phyloP scores from a whole-genome alignment of 2,329 filamentous ascomycete species.

The Lasiodiplodia sp. region DNA sequence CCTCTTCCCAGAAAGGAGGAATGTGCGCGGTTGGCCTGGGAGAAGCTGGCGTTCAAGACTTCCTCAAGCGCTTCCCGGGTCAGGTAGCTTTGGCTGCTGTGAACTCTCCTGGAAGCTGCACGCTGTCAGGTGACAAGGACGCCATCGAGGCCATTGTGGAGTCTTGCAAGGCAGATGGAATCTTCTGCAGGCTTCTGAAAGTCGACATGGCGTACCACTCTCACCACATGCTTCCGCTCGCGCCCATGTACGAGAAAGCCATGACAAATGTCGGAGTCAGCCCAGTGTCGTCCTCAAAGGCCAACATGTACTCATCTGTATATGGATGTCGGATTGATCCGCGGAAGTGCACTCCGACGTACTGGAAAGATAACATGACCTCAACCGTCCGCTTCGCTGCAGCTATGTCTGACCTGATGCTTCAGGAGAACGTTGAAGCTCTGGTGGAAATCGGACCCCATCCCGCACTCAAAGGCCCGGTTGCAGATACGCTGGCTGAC shows the following conservation, averaged over 20 bases:
- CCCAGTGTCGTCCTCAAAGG: neutral
- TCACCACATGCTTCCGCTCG: slow-evolving; percentile 32
- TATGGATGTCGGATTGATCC: neutral
- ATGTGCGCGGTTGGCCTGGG: slow-evolving; percentile 43
- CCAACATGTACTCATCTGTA: too few relatives aligned
- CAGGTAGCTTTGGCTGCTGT: slow-evolving; percentile 36
- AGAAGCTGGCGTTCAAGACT: slow-evolving; percentile 5
- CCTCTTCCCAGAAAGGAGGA: slow-evolving; percentile 34
- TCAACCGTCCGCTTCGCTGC: slow-evolving; percentile 52
- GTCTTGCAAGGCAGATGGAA: slow-evolving; percentile 25
- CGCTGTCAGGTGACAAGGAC: slow-evolving; percentile 35
- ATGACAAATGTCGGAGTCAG: neutral
- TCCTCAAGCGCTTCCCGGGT: slow-evolving; percentile 32
- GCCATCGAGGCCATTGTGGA: slow-evolving; percentile 29
- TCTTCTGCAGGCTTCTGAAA: slow-evolving; percentile 31
- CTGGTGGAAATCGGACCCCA: slow-evolving; percentile 57
- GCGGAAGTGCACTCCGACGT: slow-evolving; percentile 38
- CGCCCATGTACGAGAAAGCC: neutral
- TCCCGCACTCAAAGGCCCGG: slow-evolving; percentile 53
- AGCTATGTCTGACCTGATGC: slow-evolving; percentile 36
- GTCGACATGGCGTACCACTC: slow-evolving; percentile 35
- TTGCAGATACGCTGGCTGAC: slow-evolving; percentile 40
- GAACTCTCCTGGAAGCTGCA: slow-evolving; percentile 36
- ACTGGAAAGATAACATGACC: slow-evolving; percentile 58
- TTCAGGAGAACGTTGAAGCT: slow-evolving; percentile 39